Percentiles rank a stretch among this genome's conserved stretches.
Evolutionary conservation across 176 grass and related monocot genomes (phyloP).

Genomic region (Bromus sterilis): DNA sequence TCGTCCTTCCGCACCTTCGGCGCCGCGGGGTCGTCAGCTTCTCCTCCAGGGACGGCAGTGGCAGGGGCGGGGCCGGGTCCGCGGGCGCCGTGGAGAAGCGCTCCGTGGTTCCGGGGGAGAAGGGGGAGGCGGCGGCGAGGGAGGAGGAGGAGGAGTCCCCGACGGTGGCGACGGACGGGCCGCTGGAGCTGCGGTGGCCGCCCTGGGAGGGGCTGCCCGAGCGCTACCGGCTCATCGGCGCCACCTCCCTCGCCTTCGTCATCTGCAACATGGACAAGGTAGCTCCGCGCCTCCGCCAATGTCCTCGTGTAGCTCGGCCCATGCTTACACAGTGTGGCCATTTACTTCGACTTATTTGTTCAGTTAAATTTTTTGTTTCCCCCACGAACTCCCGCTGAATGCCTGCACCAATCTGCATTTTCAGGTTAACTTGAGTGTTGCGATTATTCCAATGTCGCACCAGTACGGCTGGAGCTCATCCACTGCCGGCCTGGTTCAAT

Average conservation of each 20-base stretch:
- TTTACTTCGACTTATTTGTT: not conserved
- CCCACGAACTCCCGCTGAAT: not conserved
- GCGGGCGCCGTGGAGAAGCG: conserved; percentile 39
- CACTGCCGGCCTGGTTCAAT: conserved; percentile 94
- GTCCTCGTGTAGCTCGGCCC: no score
- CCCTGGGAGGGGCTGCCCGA: conserved; percentile 59
- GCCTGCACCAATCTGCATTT: conserved; percentile 15
- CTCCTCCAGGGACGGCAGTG: conserved; percentile 23
- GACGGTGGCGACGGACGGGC: not conserved
- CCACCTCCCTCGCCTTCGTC: conserved; percentile 89
- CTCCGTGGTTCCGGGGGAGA: not conserved
- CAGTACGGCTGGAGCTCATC: conserved; percentile 95
- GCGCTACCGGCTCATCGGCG: conserved; percentile 79
- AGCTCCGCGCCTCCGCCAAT: no score
- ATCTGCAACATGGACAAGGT: conserved; percentile 99
- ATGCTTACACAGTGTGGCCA: no score
- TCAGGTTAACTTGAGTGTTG: conserved; percentile 96
- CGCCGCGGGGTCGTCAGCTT: conserved; percentile 17
- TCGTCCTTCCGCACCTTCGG: not conserved
- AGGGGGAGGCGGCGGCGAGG: not conserved
- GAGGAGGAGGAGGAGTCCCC: conserved; percentile 1
- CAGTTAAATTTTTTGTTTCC: not conserved
- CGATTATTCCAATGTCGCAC: conserved; percentile 96
- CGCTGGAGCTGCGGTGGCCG: conserved; percentile 48
- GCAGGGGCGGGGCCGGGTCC: conserved; percentile 1